Conservation (phyloP, 1,284 basidiomycete species). For the Ustilago sp. region DNA sequence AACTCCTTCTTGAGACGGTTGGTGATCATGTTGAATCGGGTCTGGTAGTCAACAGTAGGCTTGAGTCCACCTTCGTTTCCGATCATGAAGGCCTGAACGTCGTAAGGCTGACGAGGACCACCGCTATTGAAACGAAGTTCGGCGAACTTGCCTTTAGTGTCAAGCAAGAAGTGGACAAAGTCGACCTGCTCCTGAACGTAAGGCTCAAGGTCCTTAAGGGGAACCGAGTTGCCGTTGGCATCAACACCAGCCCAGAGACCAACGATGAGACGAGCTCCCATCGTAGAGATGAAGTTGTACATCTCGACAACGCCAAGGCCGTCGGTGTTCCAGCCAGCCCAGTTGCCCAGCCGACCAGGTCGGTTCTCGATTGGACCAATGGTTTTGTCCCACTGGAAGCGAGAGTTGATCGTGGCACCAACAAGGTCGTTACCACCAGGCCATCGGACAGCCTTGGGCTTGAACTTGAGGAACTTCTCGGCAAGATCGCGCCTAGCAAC, state of each 20-base stretch:
- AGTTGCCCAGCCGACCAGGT: slow-evolving; percentile 73
- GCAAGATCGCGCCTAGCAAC: slow-evolving; percentile 74
- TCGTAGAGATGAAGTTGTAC: slow-evolving; percentile 76
- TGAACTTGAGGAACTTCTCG: slow-evolving; percentile 75
- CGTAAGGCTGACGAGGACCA: slow-evolving; percentile 73
- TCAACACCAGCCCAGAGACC: slow-evolving; percentile 76
- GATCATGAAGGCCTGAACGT: slow-evolving; percentile 76
- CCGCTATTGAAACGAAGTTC: slow-evolving; percentile 43
- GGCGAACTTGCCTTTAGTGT: slow-evolving; percentile 38
- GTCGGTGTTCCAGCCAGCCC: slow-evolving; percentile 72
- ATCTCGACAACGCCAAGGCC: slow-evolving; percentile 76
- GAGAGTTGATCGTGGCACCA: slow-evolving; percentile 71
- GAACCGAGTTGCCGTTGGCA: slow-evolving; percentile 67
- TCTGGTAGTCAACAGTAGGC: slow-evolving; percentile 71
- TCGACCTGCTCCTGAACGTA: slow-evolving; percentile 73
- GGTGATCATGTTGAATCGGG: slow-evolving; percentile 76
- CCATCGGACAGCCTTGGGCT: slow-evolving; percentile 77
- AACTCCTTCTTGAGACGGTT: slow-evolving; percentile 74
- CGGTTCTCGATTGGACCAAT: slow-evolving; percentile 72
- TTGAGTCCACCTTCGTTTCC: slow-evolving; percentile 71
- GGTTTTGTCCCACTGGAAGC: slow-evolving; percentile 80
- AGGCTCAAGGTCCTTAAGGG: slow-evolving; percentile 74
- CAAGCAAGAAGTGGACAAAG: slow-evolving; percentile 51
- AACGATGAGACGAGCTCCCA: slow-evolving; percentile 74
- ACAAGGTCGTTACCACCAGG: slow-evolving; percentile 77